Percentiles rank a stretch among this genome's conserved stretches.
Conservation (phyloP, 1,284 basidiomycete species). For the Melampsora occidentalis region DNA sequence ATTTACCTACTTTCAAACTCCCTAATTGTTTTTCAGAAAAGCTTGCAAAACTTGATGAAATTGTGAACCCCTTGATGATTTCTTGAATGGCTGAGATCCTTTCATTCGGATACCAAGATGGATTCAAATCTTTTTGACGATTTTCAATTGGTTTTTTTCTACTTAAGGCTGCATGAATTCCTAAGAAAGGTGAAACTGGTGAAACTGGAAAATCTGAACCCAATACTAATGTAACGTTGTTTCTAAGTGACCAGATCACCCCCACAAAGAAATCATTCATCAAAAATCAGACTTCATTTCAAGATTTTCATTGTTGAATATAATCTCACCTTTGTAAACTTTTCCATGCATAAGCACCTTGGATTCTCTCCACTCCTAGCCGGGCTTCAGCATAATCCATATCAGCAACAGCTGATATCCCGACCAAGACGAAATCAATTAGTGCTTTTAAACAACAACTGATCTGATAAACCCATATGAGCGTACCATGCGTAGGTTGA, state of each 20-base stretch:
- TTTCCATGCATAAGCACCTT: conserved; percentile 50
- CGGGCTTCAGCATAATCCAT: conserved; percentile 50
- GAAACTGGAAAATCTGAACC: conserved; percentile 51
- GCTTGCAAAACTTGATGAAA: conserved; percentile 47
- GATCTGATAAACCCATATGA: not conserved
- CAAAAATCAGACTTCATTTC: too few species aligned
- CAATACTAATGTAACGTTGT: conserved; percentile 47
- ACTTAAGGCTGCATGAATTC: conserved; percentile 50
- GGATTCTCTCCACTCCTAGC: conserved; percentile 46
- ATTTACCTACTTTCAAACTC: conserved; percentile 46
- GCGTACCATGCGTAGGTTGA: conserved; percentile 51
- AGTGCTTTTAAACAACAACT: not conserved
- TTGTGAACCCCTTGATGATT: conserved; percentile 50
- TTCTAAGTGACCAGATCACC: not conserved
- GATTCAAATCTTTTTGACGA: conserved; percentile 44
- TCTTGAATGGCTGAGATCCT: conserved; percentile 46
- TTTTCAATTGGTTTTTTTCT: conserved; percentile 46
- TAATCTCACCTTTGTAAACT: conserved; percentile 45
- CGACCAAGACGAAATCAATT: not conserved
- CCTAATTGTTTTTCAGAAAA: conserved; percentile 48
- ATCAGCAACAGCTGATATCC: conserved; percentile 45
- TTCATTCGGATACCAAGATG: conserved; percentile 43
- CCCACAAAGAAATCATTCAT: not conserved
- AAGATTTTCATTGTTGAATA: not conserved
- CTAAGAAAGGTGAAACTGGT: conserved; percentile 48